A percentile compares a stretch with the other conserved stretches of the same genome.
phyloP scores from a whole-genome alignment of 2,329 filamentous ascomycete species.

The Trichoderma atrobrunneum region DNA sequence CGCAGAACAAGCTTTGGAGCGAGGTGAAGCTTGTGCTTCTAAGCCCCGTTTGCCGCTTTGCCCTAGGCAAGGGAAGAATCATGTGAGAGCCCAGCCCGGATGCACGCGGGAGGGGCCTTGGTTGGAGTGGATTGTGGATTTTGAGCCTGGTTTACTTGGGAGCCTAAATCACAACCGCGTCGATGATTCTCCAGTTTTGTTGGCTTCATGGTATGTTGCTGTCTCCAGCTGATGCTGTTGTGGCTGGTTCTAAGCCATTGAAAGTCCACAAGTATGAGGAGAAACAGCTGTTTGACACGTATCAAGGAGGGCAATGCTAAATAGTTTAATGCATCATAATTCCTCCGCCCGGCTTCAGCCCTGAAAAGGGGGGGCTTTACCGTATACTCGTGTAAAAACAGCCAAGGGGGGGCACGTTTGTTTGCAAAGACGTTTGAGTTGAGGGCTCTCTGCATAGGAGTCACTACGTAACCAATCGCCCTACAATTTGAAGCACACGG shows the following conservation, averaged over 20 bases:
- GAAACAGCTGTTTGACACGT: neutral
- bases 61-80: neutral
- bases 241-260: neutral
- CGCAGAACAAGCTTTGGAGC: slow-evolving; percentile 2
- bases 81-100: slow-evolving; percentile 7
- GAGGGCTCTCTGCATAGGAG: neutral
- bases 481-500: neutral
- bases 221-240: neutral
- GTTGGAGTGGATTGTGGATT: neutral
- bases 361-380: neutral
- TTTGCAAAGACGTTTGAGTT: neutral
- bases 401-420: neutral
- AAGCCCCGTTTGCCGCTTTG: neutral
- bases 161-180: neutral
- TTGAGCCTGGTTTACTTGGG: neutral
- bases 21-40: neutral
- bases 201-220: neutral
- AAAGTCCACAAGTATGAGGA: neutral
- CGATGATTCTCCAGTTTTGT: neutral
- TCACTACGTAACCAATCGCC: neutral
- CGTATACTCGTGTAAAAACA: neutral
- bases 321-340: neutral
- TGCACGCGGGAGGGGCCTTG: slow-evolving; percentile 13
- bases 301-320: neutral
- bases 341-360: neutral